Base-by-base conservation (phyloP, 1,139 yeast genomes). In the Arxiozyma heterogenica region DNA sequence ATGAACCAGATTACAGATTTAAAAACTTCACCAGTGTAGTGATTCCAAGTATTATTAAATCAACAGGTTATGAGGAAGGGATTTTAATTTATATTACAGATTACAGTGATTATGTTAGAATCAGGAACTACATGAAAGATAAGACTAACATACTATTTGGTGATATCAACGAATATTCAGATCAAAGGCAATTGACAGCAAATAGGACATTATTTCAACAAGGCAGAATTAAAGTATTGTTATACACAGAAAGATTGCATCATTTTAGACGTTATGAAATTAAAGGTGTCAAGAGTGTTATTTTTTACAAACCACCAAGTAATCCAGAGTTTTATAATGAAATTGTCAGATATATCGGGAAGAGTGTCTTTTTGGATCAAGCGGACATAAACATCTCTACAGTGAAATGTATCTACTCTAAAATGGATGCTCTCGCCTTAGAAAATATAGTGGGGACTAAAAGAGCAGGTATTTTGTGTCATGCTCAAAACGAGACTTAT, bases 211-310 rank as follows among this genome's bases (percentile, higher is more conserved):
- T 77, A 44, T 93, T 93, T 66, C 74, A 71, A 57, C 72, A 73
- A 49, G 90, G 93, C 0, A 78, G 83, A 54, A 76, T 80, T 46
- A 86, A 88, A 63, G 78, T 91, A 41, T 68, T 94, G 71, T 70
- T 93, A 21, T 90, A 90, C 70, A 88, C 97, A 0, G 98, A 93
- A 64, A 85, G 99, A 76, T 75, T 91, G 68, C 98, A 93, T 67
- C 94, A 88, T 67, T 93, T 84, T 73, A 79, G 96, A 61, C 76
- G 98, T 54, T 90, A 80, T 67, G 93, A 87, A 55, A 75, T 94
- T 53, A 80, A 77, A 57, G 98, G 98, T n/a, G 96, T 87, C 21
- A 84, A 86, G 67, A 86, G 83, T 54, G 77, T 93, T 46, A 70
- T 93, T 30, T 81, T 93, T 73, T 94, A 90, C 68, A 89, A 86